Base-by-base conservation (phyloP, 1,284 basidiomycete genomes). In the Schizophyllum commune region DNA sequence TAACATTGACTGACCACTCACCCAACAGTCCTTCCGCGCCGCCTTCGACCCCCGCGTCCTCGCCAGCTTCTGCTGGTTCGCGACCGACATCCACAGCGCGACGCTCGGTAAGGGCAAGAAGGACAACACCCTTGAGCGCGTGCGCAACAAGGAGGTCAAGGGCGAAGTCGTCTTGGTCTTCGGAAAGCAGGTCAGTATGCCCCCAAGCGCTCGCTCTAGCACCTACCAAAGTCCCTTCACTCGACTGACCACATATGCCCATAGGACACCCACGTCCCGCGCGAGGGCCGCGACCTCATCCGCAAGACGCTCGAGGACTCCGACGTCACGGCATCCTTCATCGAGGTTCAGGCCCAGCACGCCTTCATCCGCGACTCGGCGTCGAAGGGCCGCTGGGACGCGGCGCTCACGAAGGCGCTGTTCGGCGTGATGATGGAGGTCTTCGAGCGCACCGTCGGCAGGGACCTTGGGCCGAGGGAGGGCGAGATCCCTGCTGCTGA, bases 121-220 rank as follows among this genome's bases (percentile, higher is more conserved):
- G 58, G 93, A 95, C 68, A 83, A 96, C 71, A 85, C 91, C 3
- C 81, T 96, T 58, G 73, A 77, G 60, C 82, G 83, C 59, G 88
- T 92, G 60, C 77, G 77, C 60, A 85, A 85, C 9, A 92, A 94
- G 5, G 89, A 92, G 62, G 73, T 96, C 52, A 90, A 91, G 69
- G 92, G 89, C 60, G 94, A 97, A 70, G 75, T 97, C 11, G 87
- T 93, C 63, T 89, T 96, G 86, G 92, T 96, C 58, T 96, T 96
- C 68, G 94, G 94, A 17, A 95, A 95, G 71, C 92, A 95, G 80
- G 92, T 86, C 63, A 66, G 74, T 58, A n/a, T n/a, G n/a, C n/a
- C n/a, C n/a, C n/a, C n/a, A n/a, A n/a, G n/a, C n/a, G n/a, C n/a
- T 5, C 52, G 27, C 58, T 54, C 4, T 20, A 19, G 5, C 7